Percentiles rank a stretch among this genome's conserved stretches.
Conservation (phyloP, 305 asterid species). For the Fraxinus albicans region DNA sequence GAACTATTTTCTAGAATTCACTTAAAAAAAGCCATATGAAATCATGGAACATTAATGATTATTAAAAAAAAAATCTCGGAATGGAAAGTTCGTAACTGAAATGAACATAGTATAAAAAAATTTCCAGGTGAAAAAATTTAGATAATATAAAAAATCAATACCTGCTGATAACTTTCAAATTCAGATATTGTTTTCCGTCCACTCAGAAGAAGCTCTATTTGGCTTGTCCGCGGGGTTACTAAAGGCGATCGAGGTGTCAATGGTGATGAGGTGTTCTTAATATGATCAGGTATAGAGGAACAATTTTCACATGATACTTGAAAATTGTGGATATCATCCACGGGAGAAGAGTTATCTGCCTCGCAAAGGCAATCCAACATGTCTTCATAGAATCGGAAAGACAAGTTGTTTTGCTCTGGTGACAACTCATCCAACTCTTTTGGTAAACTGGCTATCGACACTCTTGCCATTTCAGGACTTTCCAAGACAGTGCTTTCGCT, state of each 20-base stretch:
- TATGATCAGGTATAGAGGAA: conserved; percentile 35
- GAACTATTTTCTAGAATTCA: neutral
- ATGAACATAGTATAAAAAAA: neutral
- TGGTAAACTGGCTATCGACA: conserved; percentile 39
- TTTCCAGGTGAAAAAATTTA: conserved; percentile 15
- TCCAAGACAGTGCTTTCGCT: conserved; percentile 46
- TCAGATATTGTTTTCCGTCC: conserved; percentile 73
- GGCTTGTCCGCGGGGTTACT: conserved; percentile 79
- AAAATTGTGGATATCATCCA: conserved; percentile 45
- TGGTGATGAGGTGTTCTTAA: conserved; percentile 56
- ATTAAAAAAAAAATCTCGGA: neutral
- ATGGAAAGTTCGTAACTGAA: neutral
- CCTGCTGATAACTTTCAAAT: conserved; percentile 91
- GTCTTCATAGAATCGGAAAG: conserved; percentile 52
- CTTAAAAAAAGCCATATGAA: conserved; percentile 5
- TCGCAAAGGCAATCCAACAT: conserved; percentile 48
- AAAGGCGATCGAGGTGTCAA: conserved; percentile 93
- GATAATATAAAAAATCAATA: conserved; percentile 28
- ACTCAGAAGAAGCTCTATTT: conserved; percentile 70
- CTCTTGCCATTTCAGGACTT: conserved; percentile 61
- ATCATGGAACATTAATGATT: neutral
- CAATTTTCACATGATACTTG: conserved; percentile 42
- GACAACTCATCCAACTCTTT: conserved; percentile 55
- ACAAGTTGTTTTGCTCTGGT: conserved; percentile 42
- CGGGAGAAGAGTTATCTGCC: conserved; percentile 43